Evolutionary conservation across 345 rosid genomes (phyloP).

Genomic region (Anastatica hierochuntica): DNA sequence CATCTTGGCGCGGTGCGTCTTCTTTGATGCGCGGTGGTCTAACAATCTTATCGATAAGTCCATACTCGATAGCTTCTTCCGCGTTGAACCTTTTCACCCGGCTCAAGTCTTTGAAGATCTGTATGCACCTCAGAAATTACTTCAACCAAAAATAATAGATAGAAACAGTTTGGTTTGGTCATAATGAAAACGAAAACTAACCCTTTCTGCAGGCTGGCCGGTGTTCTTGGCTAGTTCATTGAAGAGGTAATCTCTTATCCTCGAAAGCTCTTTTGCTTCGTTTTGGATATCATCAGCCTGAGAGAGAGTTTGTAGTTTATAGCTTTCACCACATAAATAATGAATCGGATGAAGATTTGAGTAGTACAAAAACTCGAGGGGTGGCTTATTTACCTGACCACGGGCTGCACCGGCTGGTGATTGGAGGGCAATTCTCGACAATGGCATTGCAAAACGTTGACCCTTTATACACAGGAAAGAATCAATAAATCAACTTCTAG

Average conservation of each 20-base stretch:
- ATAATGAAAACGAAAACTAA: constrained; percentile 24
- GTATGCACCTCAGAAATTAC: constrained; percentile 14
- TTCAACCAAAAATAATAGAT: not conserved
- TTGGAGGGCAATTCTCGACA: constrained; percentile 54
- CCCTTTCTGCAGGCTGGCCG: constrained; percentile 74
- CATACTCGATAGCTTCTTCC: constrained; percentile 70
- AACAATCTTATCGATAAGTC: constrained; percentile 61
- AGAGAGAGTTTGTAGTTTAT: not conserved
- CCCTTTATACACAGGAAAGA: constrained; percentile 31
- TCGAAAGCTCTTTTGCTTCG: constrained; percentile 76
- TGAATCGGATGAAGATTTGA: not conserved
- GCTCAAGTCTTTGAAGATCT: constrained; percentile 58
- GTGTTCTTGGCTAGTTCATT: constrained; percentile 69
- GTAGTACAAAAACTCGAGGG: not conserved
- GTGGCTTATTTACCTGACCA: constrained; percentile 51
- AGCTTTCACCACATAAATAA: not conserved
- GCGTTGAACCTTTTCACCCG: constrained; percentile 59
- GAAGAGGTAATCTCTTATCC: constrained; percentile 67
- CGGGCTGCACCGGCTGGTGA: constrained; percentile 78
- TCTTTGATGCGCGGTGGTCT: constrained; percentile 57
- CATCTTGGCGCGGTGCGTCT: constrained; percentile 41
- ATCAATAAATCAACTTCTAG: not conserved
- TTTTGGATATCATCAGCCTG: constrained; percentile 76
- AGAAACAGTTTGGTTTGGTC: not conserved
- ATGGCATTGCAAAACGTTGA: constrained; percentile 61